phyloP scores from a whole-genome alignment of 1,139 yeast species.

The Scheffersomyces stambukii region DNA sequence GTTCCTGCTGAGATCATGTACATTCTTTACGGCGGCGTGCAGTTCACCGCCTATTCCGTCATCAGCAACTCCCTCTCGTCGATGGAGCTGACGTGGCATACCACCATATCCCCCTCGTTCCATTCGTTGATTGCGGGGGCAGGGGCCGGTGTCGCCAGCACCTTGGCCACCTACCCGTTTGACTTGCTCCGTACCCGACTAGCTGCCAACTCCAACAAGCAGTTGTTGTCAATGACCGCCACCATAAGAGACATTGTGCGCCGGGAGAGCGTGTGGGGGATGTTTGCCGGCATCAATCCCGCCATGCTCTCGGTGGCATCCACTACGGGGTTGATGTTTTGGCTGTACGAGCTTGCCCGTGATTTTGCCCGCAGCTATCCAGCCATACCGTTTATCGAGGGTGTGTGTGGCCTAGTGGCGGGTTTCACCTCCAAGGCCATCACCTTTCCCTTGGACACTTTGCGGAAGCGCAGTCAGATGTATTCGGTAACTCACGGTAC shows the following conservation, averaged over 20 bases:
- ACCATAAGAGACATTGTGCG: conserved; percentile 41
- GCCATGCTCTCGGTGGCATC: conserved; percentile 63
- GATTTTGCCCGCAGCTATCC: conserved; percentile 21
- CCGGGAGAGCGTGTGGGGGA: conserved; percentile 52
- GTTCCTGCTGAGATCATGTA: conserved; percentile 88
- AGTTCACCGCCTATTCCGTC: conserved; percentile 68
- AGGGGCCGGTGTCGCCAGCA: conserved; percentile 71
- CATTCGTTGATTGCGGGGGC: conserved; percentile 69
- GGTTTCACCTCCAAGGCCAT: conserved; percentile 70
- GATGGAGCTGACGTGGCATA: conserved; percentile 19
- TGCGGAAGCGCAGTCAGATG: conserved; percentile 77
- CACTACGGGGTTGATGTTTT: conserved; percentile 66
- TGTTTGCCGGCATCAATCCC: conserved; percentile 61
- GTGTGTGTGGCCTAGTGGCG: conserved; percentile 69
- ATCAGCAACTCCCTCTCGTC: conserved; percentile 41
- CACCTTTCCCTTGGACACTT: conserved; percentile 82
- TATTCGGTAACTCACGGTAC: conserved; percentile 24
- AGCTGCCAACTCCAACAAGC: conserved; percentile 50
- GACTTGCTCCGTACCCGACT: conserved; percentile 82
- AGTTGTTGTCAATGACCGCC: conserved; percentile 43
- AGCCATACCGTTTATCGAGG: conserved; percentile 49
- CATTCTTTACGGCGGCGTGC: conserved; percentile 77
- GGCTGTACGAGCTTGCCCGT: conserved; percentile 54
- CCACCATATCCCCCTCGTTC: conserved; percentile 30
- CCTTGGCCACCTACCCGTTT: conserved; percentile 76